Conservation (phyloP, 2,329 filamentous ascomycete species). For the Cephalotrichum gorgonifer region DNA sequence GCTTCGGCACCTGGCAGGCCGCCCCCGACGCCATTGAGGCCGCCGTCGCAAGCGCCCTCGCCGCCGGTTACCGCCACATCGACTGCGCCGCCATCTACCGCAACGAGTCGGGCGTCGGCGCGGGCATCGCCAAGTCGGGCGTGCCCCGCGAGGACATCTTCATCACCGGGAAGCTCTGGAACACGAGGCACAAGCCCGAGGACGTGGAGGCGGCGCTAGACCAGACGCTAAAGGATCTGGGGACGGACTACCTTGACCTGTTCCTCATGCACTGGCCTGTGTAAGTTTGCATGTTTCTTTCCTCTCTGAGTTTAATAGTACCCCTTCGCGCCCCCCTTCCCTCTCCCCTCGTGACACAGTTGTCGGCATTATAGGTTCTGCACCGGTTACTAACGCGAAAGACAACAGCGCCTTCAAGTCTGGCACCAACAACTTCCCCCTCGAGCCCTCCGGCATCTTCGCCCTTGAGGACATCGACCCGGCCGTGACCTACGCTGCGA, state of each 20-base stretch:
- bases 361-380: no score
- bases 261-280: constrained; percentile 41
- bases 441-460: constrained; percentile 52
- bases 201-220: constrained; percentile 37
- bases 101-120: constrained; percentile 31
- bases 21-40: not conserved
- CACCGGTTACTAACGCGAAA: constrained; percentile 15
- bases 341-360: no score
- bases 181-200: constrained; percentile 38
- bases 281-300: constrained; percentile 5
- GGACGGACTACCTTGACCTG: constrained; percentile 41
- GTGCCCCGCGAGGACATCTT: constrained; percentile 29
- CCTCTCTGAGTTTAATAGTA: not conserved
- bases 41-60: constrained; percentile 26
- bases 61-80: constrained; percentile 32
- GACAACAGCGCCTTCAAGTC: constrained; percentile 36
- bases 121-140: constrained; percentile 27
- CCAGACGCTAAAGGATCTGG: constrained; percentile 35
- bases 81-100: constrained; percentile 37
- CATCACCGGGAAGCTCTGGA: constrained; percentile 54
- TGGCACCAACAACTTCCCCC: constrained; percentile 29
- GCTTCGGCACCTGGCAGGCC: constrained; percentile 9
- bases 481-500: constrained; percentile 27
- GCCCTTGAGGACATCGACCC: constrained; percentile 43
- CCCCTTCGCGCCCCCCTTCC: no score